Evolutionary conservation across 441 rosid genomes (phyloP).

Genomic region (Lepidium campestre): DNA sequence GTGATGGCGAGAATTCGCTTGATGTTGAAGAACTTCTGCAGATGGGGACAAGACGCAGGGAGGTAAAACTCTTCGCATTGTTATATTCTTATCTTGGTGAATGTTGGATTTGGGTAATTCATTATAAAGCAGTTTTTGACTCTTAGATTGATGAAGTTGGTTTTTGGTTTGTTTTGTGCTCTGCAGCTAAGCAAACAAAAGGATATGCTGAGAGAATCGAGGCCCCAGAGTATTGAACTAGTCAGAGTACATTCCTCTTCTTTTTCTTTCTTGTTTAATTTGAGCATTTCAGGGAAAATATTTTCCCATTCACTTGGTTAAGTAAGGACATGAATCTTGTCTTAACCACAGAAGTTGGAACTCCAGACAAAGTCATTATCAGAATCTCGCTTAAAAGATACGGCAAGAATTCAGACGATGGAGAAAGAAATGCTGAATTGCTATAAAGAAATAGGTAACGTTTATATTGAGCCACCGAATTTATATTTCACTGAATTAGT

Average conservation of each 20-base stretch:
- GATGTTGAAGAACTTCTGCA: constrained; percentile 56
- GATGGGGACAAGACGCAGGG: constrained; percentile 53
- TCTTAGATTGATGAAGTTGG: not conserved
- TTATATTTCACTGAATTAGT: not conserved
- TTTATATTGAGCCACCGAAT: not conserved
- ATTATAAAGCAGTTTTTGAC: not conserved
- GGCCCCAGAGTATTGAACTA: constrained; percentile 56
- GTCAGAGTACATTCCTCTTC: constrained; percentile 46
- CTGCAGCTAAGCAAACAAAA: constrained; percentile 70
- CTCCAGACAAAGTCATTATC: constrained; percentile 53
- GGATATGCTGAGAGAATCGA: constrained; percentile 64
- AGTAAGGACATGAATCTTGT: not conserved
- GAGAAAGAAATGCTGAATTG: constrained; percentile 71
- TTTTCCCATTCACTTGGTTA: not conserved
- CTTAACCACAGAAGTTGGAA: constrained; percentile 53
- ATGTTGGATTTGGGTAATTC: not conserved
- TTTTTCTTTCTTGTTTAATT: not conserved
- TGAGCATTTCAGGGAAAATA: not conserved
- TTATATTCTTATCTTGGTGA: not conserved
- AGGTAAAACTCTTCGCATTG: constrained; percentile 33
- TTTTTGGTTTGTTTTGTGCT: not conserved
- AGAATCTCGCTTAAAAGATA: constrained; percentile 51
- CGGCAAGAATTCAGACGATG: constrained; percentile 44
- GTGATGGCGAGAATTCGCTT: constrained; percentile 32
- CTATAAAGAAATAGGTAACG: constrained; percentile 75